Percentiles rank a stretch among this genome's conserved stretches.
Conservation (phyloP, 257 asterid species). For the Salvia miltiorrhiza region DNA sequence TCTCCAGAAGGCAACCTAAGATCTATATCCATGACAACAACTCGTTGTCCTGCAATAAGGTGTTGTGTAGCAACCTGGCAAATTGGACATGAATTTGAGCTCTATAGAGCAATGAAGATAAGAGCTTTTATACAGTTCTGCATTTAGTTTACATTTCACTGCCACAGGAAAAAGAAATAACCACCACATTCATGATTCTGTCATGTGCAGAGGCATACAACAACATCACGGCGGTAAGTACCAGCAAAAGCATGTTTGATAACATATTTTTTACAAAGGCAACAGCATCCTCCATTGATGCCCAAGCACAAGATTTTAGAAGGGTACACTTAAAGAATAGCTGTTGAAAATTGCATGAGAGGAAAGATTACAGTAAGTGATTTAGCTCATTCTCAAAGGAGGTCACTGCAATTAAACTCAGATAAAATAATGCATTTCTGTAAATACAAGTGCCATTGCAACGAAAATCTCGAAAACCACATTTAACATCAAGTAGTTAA, state of each 20-base stretch:
- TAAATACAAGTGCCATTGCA: no score
- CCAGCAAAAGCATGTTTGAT: neutral
- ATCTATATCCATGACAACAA: slow-evolving; percentile 72
- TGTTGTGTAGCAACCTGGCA: slow-evolving; percentile 26
- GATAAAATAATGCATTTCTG: no score
- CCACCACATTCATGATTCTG: neutral
- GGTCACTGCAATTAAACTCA: no score
- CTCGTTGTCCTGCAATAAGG: slow-evolving; percentile 19
- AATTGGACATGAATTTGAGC: slow-evolving; percentile 9
- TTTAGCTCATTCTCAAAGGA: neutral
- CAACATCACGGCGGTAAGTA: neutral
- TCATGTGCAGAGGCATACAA: neutral
- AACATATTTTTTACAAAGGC: neutral
- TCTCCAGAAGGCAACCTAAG: slow-evolving; percentile 91
- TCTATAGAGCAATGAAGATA: slow-evolving; percentile 3
- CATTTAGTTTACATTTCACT: neutral
- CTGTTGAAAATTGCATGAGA: neutral
- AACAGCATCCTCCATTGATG: neutral
- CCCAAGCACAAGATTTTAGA: neutral
- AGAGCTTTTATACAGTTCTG: neutral
- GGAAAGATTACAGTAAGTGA: neutral
- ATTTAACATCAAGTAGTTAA: neutral
- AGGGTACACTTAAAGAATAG: neutral
- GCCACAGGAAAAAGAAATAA: neutral
- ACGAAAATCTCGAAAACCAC: no score